Evolutionary conservation across 345 rosid species (phyloP).

Genomic region (Lumnitzera racemosa): DNA sequence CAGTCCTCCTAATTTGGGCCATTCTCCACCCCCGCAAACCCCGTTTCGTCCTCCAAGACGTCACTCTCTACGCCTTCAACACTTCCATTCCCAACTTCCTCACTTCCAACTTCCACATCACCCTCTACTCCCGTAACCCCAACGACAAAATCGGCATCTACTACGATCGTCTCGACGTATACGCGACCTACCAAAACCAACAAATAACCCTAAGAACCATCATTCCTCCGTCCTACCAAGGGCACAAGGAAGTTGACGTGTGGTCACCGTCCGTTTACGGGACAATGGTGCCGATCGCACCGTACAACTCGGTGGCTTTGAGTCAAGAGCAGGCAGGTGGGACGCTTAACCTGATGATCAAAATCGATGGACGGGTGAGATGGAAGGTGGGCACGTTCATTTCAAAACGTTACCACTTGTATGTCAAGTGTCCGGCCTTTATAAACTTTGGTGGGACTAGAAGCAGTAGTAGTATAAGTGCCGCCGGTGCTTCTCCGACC

Average conservation of each 20-base stretch:
- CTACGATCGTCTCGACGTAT: slow-evolving; percentile 36
- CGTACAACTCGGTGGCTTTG: slow-evolving; percentile 23
- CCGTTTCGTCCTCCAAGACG: slow-evolving; percentile 22
- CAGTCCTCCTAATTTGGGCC: slow-evolving; percentile 14
- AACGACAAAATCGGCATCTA: slow-evolving; percentile 25
- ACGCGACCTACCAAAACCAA: slow-evolving; percentile 31
- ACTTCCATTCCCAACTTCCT: slow-evolving; percentile 23
- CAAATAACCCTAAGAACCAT: slow-evolving; percentile 24
- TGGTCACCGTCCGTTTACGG: slow-evolving; percentile 46
- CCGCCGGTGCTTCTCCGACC: background rate
- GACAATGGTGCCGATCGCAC: slow-evolving; percentile 25
- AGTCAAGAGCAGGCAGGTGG: slow-evolving; percentile 19
- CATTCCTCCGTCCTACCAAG: slow-evolving; percentile 28
- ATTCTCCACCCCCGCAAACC: slow-evolving; percentile 20
- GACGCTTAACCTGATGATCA: slow-evolving; percentile 12
- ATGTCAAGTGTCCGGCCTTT: slow-evolving; percentile 33
- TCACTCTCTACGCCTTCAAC: slow-evolving; percentile 25
- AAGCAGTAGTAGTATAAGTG: too few relatives aligned
- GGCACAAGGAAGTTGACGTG: slow-evolving; percentile 25
- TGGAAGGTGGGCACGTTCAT: slow-evolving; percentile 26
- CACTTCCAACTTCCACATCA: slow-evolving; percentile 19
- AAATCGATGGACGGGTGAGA: slow-evolving; percentile 19
- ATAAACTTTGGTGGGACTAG: slow-evolving; percentile 6
- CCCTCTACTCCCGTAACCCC: slow-evolving; percentile 19
- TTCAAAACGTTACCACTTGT: slow-evolving; percentile 20